Evolutionary conservation across 768 basidiomycete species (phyloP), one percentile per base, ranked within the genome.

Genomic region (Tricholoma sp.): DNA sequence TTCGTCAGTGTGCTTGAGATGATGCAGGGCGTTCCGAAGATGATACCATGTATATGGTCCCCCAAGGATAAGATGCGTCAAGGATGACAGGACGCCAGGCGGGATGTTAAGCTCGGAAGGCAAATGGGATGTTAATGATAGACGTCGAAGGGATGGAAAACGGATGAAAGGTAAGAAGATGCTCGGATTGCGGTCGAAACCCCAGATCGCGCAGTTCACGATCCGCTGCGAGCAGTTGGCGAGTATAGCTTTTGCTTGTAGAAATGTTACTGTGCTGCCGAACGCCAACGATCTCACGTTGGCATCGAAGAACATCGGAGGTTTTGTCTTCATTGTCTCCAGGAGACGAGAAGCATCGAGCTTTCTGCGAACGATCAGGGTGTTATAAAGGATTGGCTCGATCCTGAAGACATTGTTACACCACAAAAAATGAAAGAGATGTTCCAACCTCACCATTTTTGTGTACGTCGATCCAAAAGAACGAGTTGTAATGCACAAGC

Each of bases 311-410:
- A 60, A 60, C 22, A 41, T 52, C 35, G 32, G 54, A 4, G 61
- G 60, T 41, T 63, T 64, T 9, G 59, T 52, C 9, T 52, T 24
- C 21, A 67, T 56, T 11, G 62, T 61, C 18, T 59, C 50, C 29
- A 66, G 57, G 14, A 72, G 58, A n/a, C 57, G 58, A 1, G 50
- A 50, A 9, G 64, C 67, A 3, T 64, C 54, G 27, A 54, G 54
- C 8, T 64, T 52, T 45, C 54, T 63, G 9, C 60, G 66, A 47
- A 71, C 29, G 29, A 68, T 61, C 16, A 72, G 59, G 51, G 64
- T 66, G 59, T 66, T 61, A 34, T 70, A 70, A 10, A 70, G 57
- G 24, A 71, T 67, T 19, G 66, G 68, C 35, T 67, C 62, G 37
- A 69, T 63, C 68, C 69, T 71, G 12, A 18, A 35, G 21, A 19